These are phyloP conservation scores for Solanum bulbocastanum DNA, from an alignment of 257 asterid species.

Conservation along the genomic window DNA sequence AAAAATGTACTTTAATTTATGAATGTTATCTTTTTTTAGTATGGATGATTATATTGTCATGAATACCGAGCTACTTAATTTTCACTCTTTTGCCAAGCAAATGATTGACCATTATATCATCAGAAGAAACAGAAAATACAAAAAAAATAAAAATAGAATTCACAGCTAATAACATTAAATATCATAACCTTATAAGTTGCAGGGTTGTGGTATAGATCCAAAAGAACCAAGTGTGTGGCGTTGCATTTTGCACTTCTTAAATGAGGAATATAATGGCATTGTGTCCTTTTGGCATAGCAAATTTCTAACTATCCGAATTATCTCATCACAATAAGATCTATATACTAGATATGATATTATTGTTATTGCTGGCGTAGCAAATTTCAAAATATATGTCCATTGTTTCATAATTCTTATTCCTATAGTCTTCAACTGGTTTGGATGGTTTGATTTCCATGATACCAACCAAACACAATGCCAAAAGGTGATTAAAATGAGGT, in stretches of 20 bases:
- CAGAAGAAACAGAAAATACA: not conserved
- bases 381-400: no score
- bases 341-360: no score
- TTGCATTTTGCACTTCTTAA: no score
- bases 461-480: not conserved
- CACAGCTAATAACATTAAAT: not conserved
- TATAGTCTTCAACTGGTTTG: not conserved
- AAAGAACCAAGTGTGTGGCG: no score
- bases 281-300: not conserved
- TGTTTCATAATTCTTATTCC: not conserved
- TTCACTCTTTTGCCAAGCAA: not conserved
- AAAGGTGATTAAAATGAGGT: not conserved
- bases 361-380: no score
- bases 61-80: not conserved
- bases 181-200: no score
- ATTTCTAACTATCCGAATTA: not conserved
- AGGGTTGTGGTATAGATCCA: no score
- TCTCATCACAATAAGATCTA: no score
- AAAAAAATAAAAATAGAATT: not conserved
- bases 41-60: not conserved
- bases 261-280: no score
- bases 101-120: not conserved
- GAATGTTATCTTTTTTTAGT: not conserved
- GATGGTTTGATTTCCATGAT: not conserved
- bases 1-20: not conserved